These are phyloP conservation scores for Alternaria brassicae DNA, from an alignment of 2,329 filamentous ascomycete species.

Conservation along the genomic window DNA sequence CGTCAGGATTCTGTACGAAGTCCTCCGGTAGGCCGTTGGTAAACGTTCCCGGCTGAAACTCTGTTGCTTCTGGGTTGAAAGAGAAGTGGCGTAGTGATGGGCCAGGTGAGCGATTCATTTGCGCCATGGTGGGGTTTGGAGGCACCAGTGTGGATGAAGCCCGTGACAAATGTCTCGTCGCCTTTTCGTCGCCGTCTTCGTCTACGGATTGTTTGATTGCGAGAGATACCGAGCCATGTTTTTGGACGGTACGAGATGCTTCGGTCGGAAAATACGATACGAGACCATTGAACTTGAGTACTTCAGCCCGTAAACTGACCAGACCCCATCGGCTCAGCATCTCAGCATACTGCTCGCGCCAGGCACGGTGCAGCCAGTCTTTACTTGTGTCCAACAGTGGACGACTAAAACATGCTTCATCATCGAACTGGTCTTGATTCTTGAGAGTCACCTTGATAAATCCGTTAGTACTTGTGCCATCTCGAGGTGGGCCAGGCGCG, in stretches of 20 bases:
- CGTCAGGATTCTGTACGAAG: slow-evolving; percentile 21
- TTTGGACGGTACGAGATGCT: slow-evolving; percentile 31
- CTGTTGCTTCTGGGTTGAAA: slow-evolving; percentile 48
- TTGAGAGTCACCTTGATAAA: slow-evolving; percentile 60
- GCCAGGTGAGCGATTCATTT: slow-evolving; percentile 34
- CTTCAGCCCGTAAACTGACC: slow-evolving; percentile 61
- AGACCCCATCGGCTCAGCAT: slow-evolving; percentile 66
- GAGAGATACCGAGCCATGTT: slow-evolving; percentile 37
- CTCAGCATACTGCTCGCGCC: slow-evolving; percentile 65
- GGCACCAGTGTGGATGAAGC: slow-evolving; percentile 38
- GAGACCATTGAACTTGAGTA: slow-evolving; percentile 63
- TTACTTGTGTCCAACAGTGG: slow-evolving; percentile 60
- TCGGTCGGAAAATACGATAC: slow-evolving; percentile 45
- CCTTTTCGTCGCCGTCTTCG: slow-evolving; percentile 17
- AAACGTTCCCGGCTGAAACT: slow-evolving; percentile 39
- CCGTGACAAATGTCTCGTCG: slow-evolving; percentile 28
- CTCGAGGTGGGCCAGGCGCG: slow-evolving; percentile 22
- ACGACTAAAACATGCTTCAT: slow-evolving; percentile 55
- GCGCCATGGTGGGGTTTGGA: slow-evolving; percentile 20
- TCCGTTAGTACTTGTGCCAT: slow-evolving; percentile 17
- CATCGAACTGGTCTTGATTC: slow-evolving; percentile 64
- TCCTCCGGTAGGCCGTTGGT: slow-evolving; percentile 25
- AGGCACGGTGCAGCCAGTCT: slow-evolving; percentile 58
- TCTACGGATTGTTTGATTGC: slow-evolving; percentile 27
- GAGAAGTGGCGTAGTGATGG: slow-evolving; percentile 41